Conservation (phyloP, 805 yeast genomes). For the Schwanniomyces sp. region DNA sequence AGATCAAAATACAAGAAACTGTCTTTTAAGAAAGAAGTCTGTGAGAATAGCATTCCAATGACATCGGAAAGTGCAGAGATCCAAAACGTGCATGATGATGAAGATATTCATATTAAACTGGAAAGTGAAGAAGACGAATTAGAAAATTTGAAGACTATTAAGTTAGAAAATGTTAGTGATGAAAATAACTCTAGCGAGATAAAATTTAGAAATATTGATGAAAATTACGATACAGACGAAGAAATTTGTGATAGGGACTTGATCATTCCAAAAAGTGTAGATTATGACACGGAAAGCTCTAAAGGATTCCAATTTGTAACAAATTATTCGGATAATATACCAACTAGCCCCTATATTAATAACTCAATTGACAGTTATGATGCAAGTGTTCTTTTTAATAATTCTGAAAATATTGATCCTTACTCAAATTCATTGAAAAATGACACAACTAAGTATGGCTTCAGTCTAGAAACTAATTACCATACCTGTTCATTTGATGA, state of each 20-base stretch:
- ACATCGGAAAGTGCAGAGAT: too few relatives aligned
- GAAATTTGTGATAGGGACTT: background rate
- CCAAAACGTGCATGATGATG: too few relatives aligned
- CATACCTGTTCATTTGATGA: constrained; percentile 4
- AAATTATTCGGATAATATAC: background rate
- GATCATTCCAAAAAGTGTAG: background rate
- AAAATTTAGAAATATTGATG: background rate
- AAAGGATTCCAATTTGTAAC: background rate
- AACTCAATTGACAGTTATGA: background rate
- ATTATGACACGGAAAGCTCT: background rate
- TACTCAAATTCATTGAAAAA: background rate
- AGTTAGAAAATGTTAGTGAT: background rate
- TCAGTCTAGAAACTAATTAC: constrained; percentile 3
- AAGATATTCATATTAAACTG: background rate
- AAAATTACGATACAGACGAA: background rate
- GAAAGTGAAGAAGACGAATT: background rate
- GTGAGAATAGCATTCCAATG: background rate
- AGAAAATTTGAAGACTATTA: background rate
- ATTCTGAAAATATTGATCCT: background rate
- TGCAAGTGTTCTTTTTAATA: background rate
- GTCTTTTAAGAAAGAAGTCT: background rate
- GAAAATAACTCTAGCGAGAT: background rate
- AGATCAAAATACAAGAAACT: background rate
- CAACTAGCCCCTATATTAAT: background rate
- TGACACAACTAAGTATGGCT: background rate